Conservation (phyloP, 257 asterid species). For the Thymus quinquecostatus region DNA sequence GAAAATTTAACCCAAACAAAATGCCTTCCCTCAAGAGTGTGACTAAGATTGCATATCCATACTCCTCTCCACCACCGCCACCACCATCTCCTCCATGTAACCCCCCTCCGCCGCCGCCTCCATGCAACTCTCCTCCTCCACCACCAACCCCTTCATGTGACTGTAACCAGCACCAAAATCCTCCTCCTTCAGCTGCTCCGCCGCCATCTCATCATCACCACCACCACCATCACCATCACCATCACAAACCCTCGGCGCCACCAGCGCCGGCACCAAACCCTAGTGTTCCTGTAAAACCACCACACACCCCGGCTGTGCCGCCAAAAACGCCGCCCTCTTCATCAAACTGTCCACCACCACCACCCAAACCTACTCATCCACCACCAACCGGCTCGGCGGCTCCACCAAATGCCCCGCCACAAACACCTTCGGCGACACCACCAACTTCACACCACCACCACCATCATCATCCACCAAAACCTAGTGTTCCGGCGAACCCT, state of each 20-base stretch:
- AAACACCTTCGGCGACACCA: background rate
- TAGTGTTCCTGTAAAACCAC: slow-evolving; percentile 23
- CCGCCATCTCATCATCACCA: slow-evolving; percentile 10
- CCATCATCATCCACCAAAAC: slow-evolving; percentile 20
- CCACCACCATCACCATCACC: slow-evolving; percentile 10
- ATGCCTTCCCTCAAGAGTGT: slow-evolving; percentile 42
- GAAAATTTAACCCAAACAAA: background rate
- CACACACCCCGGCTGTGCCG: slow-evolving; percentile 7
- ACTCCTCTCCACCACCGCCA: slow-evolving; percentile 38
- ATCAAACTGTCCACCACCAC: slow-evolving; percentile 23
- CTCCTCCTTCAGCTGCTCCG: slow-evolving; percentile 30
- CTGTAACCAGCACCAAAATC: slow-evolving; percentile 15
- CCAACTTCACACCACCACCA: slow-evolving; percentile 23
- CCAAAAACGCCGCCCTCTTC: slow-evolving; percentile 23
- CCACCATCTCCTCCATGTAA: slow-evolving; percentile 31
- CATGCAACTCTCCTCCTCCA: slow-evolving; percentile 24
- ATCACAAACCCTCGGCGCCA: slow-evolving; percentile 24
- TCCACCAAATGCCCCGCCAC: no score
- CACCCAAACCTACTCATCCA: slow-evolving; percentile 21
- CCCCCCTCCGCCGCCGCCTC: slow-evolving; percentile 20
- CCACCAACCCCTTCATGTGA: slow-evolving; percentile 25
- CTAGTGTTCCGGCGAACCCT: background rate
- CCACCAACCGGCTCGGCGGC: background rate
- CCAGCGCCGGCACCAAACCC: slow-evolving; percentile 33
- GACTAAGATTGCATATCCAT: slow-evolving; percentile 43